Evolutionary conservation across 2,329 filamentous ascomycete species (phyloP), one percentile per base, ranked within the genome.

Genomic region (Ceratocystis cacaofunesta): DNA sequence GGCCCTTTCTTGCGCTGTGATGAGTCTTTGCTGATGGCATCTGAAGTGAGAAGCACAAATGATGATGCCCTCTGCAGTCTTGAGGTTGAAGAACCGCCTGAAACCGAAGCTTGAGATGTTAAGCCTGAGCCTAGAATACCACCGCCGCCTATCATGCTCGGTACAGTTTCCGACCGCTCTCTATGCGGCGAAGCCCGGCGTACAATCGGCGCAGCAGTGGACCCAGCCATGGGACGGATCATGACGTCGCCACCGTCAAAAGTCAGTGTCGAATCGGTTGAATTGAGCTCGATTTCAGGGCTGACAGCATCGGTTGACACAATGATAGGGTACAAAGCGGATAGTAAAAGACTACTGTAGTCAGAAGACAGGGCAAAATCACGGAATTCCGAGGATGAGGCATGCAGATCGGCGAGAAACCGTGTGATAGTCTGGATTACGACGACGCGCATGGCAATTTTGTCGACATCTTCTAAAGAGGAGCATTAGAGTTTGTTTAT

Each of bases 171-270:
- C 4, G 65, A 63, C 83, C 73, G 60, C 74, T 86, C 19, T 85
- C 83, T 2, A 89, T 92, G 65, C 8, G 66, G 66, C 10, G 55
- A 62, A 36, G 66, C 66, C 43, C 63, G 46, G 68, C 88, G 84
- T 22, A 96, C 83, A 43, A 92, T 87, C 0, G 88, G 87, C 71
- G 83, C 78, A 5, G 82, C 79, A 2, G 82, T 80, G 17, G 85
- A 84, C 0, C 84, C 76, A 1, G 71, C 85, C 3, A 89, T 80
- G 0, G 90, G 89, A 15, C 89, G 85, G 68, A 95, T 88, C 28
- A 92, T 87, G 1, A 96, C 87, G 74, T 92, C 90, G 57, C 87
- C 85, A 0, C 90, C 90, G 69, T 94, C 90, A 69, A 96, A 95
- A 0, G 85, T 92, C 66, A 96, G 80, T 1, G 85, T 83, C 10